These are phyloP conservation scores for Aureobasidium sp. DNA, from an alignment of 2,329 filamentous ascomycete genomes.

Conservation along the genomic window DNA sequence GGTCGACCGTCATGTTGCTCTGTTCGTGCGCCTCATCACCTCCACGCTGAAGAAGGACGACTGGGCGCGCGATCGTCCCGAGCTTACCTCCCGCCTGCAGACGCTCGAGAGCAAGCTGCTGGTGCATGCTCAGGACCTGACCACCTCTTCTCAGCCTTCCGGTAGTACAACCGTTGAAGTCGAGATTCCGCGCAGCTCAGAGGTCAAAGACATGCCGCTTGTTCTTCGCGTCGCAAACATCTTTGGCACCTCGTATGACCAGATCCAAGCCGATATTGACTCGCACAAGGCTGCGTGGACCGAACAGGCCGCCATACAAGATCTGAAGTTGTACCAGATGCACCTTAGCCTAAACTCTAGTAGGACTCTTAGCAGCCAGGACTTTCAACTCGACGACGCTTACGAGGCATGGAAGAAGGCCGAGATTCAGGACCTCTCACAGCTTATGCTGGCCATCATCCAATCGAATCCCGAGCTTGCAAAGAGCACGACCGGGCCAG, in stretches of 20 bases:
- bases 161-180: slow-evolving; percentile 69
- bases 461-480: slow-evolving; percentile 79
- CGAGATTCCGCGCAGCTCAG: slow-evolving; percentile 74
- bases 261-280: slow-evolving; percentile 84
- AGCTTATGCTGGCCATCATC: slow-evolving; percentile 88
- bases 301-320: slow-evolving; percentile 79
- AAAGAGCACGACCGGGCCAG: slow-evolving; percentile 59
- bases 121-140: slow-evolving; percentile 86
- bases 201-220: slow-evolving; percentile 94
- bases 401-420: slow-evolving; percentile 86
- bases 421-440: slow-evolving; percentile 79
- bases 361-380: slow-evolving; percentile 69
- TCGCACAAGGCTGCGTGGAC: slow-evolving; percentile 77
- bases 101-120: slow-evolving; percentile 90
- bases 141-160: slow-evolving; percentile 46
- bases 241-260: slow-evolving; percentile 70
- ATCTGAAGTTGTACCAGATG: slow-evolving; percentile 89
- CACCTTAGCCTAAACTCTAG: slow-evolving; percentile 73
- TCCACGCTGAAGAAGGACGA: slow-evolving; percentile 75
- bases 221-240: slow-evolving; percentile 81
- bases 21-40: slow-evolving; percentile 83
- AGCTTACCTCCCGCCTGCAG: slow-evolving; percentile 70
- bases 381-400: slow-evolving; percentile 84
- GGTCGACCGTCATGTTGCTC: slow-evolving; percentile 87
- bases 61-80: slow-evolving; percentile 76